Percentiles rank a stretch among this genome's conserved stretches.
phyloP scores from a whole-genome alignment of 1,139 yeast species.

The Yamadazyma epiphylla region DNA sequence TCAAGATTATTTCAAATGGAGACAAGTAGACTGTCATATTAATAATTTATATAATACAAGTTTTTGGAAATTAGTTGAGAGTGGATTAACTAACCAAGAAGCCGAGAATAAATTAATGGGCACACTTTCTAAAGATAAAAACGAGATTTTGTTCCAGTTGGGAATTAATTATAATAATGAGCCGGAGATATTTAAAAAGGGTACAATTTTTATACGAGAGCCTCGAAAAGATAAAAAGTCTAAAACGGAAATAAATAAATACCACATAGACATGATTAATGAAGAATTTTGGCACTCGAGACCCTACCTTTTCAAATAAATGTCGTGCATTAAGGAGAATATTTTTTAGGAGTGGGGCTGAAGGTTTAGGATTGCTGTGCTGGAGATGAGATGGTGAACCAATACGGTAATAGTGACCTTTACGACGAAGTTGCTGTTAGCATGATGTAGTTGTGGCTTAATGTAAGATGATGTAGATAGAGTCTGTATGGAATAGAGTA shows the following conservation, averaged over 20 bases:
- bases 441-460: background rate
- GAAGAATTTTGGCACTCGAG: slow-evolving; percentile 50
- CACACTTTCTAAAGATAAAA: slow-evolving; percentile 77
- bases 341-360: too few species aligned
- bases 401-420: background rate
- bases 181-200: slow-evolving; percentile 83
- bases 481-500: too few species aligned
- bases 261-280: slow-evolving; percentile 57
- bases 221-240: slow-evolving; percentile 38
- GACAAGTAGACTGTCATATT: slow-evolving; percentile 96
- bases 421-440: background rate
- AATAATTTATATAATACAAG: slow-evolving; percentile 90
- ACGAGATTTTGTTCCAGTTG: slow-evolving; percentile 80
- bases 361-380: too few species aligned
- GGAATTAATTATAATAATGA: slow-evolving; percentile 89
- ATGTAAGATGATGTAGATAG: too few species aligned
- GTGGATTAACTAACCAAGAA: slow-evolving; percentile 63
- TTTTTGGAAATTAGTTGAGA: slow-evolving; percentile 80
- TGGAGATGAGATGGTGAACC: too few species aligned
- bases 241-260: slow-evolving; percentile 42
- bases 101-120: slow-evolving; percentile 75
- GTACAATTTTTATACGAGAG: slow-evolving; percentile 61
- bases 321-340: too few species aligned
- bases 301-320: slow-evolving; percentile 27
- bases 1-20: slow-evolving; percentile 87